Conservation (phyloP, 495 filamentous ascomycete species). For the Aspergillus bertholletiae region DNA sequence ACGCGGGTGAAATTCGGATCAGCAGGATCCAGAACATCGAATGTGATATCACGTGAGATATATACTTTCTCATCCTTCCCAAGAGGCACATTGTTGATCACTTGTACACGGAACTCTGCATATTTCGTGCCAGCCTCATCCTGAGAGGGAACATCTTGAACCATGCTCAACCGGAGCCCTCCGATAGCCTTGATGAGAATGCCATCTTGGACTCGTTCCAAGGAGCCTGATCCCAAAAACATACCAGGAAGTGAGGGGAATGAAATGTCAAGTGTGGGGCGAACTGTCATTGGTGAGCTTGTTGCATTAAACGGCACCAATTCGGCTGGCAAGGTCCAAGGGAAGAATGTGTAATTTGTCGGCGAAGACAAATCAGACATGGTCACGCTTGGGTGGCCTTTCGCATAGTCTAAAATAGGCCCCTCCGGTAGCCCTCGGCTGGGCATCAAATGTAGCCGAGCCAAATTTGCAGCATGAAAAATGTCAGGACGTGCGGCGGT, state of each 20-base stretch:
- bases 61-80: constrained; percentile 90
- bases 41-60: constrained; percentile 70
- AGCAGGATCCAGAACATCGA: constrained; percentile 62
- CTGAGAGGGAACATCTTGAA: constrained; percentile 55
- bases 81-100: constrained; percentile 73
- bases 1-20: constrained; percentile 83
- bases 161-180: constrained; percentile 74
- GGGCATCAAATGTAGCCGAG: constrained; percentile 74
- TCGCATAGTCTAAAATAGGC: constrained; percentile 47
- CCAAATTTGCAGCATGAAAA: constrained; percentile 86
- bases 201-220: constrained; percentile 67
- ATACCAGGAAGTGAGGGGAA: constrained; percentile 68
- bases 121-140: constrained; percentile 29
- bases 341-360: constrained; percentile 81
- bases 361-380: constrained; percentile 58
- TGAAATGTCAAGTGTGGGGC: constrained; percentile 70
- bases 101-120: constrained; percentile 63
- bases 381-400: constrained; percentile 52
- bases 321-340: constrained; percentile 80
- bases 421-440: constrained; percentile 49
- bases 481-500: constrained; percentile 82
- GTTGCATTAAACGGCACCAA: constrained; percentile 71
- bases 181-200: constrained; percentile 75
- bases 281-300: constrained; percentile 60
- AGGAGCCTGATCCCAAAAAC: constrained; percentile 43